Percentiles rank a stretch among this genome's conserved stretches.
phyloP scores from a whole-genome alignment of 2,329 filamentous ascomycete species.

The Penicillium janthinellum region DNA sequence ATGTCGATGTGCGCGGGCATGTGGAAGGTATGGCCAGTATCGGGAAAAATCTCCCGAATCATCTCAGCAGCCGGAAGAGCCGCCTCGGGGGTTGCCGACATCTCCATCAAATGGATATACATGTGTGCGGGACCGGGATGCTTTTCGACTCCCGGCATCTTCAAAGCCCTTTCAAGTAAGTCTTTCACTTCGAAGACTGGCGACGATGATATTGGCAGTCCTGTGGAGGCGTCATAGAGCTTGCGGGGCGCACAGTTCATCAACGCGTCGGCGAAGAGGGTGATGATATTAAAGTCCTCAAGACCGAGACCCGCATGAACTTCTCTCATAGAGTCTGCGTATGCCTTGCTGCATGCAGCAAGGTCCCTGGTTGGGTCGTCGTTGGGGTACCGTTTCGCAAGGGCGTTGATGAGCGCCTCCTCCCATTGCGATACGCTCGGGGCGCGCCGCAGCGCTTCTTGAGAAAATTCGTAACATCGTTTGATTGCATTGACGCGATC shows the following conservation, averaged over 20 bases:
- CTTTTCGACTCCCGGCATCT: slow-evolving; percentile 47
- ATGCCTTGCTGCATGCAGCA: slow-evolving; percentile 16
- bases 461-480: slow-evolving; percentile 17
- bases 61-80: slow-evolving; percentile 63
- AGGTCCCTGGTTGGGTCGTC: slow-evolving; percentile 17
- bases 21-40: slow-evolving; percentile 69
- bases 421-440: slow-evolving; percentile 26
- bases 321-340: slow-evolving; percentile 21
- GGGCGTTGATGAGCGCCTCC: slow-evolving; percentile 21
- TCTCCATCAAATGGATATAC: slow-evolving; percentile 76
- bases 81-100: slow-evolving; percentile 65
- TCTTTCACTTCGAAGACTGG: slow-evolving; percentile 59
- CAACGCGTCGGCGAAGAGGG: slow-evolving; percentile 63
- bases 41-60: slow-evolving; percentile 65
- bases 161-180: slow-evolving; percentile 61
- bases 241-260: slow-evolving; percentile 67
- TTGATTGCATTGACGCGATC: slow-evolving; percentile 20
- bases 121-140: slow-evolving; percentile 73
- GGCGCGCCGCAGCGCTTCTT: slow-evolving; percentile 15
- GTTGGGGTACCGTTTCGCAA: slow-evolving; percentile 23
- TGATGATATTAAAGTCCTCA: slow-evolving; percentile 61
- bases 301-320: slow-evolving; percentile 19
- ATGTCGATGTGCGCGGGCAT: slow-evolving; percentile 79
- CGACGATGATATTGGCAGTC: slow-evolving; percentile 41
- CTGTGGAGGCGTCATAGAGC: slow-evolving; percentile 61